Evolutionary conservation across 805 yeast species (phyloP).

Genomic region (Kluyveromyces starmeri): DNA sequence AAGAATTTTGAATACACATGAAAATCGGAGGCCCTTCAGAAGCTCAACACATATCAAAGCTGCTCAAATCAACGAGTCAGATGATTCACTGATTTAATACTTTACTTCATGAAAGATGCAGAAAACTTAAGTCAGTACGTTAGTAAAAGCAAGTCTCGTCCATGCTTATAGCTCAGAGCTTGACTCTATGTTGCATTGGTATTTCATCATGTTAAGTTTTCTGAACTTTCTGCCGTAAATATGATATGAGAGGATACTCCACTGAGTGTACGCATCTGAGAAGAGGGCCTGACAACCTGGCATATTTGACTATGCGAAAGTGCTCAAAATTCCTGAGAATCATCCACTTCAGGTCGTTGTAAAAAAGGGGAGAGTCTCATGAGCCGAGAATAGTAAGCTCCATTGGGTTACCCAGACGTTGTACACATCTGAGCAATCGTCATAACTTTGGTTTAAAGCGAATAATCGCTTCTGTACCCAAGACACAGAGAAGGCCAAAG

Average conservation of each 20-base stretch:
- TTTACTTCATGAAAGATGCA: no score
- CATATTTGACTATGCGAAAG: slow-evolving; percentile 58
- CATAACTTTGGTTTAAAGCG: slow-evolving; percentile 66
- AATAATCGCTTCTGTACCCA: slow-evolving; percentile 53
- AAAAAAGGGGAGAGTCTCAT: slow-evolving; percentile 39
- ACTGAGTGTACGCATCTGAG: slow-evolving; percentile 2
- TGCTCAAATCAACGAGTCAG: no score
- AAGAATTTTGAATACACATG: no score
- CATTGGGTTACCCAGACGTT: slow-evolving; percentile 53
- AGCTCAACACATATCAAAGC: no score
- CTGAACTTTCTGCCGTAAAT: slow-evolving; percentile 6
- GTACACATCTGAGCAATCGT: slow-evolving; percentile 41
- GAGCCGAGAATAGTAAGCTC: slow-evolving; percentile 69
- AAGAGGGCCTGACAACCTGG: slow-evolving; percentile 48
- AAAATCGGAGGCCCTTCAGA: no score
- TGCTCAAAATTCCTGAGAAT: slow-evolving; percentile 9
- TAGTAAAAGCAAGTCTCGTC: slow-evolving; percentile 61
- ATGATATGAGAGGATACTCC: slow-evolving; percentile 2
- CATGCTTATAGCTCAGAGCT: slow-evolving; percentile 61
- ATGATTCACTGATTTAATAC: no score
- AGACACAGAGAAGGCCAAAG: slow-evolving; percentile 20
- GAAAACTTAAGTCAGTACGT: slow-evolving; percentile 17
- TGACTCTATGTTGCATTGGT: slow-evolving; percentile 80
- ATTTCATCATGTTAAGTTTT: slow-evolving; percentile 52
- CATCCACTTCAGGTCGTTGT: slow-evolving; percentile 24